phyloP scores from a whole-genome alignment of 805 yeast species.

The Sungouiozyma ichnusensis region DNA sequence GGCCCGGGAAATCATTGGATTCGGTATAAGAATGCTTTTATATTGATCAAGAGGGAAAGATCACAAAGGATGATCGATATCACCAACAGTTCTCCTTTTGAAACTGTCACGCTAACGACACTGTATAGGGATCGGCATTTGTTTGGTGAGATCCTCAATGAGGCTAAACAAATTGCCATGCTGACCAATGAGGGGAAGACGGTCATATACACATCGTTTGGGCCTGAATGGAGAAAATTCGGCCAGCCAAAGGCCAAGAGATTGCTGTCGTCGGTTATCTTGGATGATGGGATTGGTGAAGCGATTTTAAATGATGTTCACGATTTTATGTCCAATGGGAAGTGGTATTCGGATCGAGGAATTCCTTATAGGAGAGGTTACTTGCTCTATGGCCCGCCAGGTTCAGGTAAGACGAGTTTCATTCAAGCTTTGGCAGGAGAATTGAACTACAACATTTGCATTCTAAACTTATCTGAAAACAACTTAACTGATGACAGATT shows the following conservation, averaged over 20 bases:
- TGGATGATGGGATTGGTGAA: conserved; percentile 68
- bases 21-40: conserved; percentile 74
- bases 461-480: conserved; percentile 79
- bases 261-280: conserved; percentile 70
- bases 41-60: conserved; percentile 82
- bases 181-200: conserved; percentile 85
- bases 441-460: conserved; percentile 89
- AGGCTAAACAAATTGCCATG: conserved; percentile 78
- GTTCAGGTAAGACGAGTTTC: conserved; percentile 91
- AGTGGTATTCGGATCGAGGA: conserved; percentile 94
- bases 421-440: conserved; percentile 97
- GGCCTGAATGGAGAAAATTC: conserved; percentile 97
- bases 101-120: conserved; percentile 90
- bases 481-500: conserved; percentile 90
- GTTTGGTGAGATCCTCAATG: conserved; percentile 60
- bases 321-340: conserved; percentile 69
- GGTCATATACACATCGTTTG: conserved; percentile 88
- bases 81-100: conserved; percentile 89
- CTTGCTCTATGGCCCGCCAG: conserved; percentile 92
- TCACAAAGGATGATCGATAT: conserved; percentile 81
- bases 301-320: conserved; percentile 57
- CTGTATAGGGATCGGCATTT: conserved; percentile 68
- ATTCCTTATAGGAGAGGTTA: conserved; percentile 96
- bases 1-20: conserved; percentile 95
- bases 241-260: conserved; percentile 91